These are phyloP conservation scores for Amaranthus cruentus DNA, from an alignment of 148 eudicot genomes.

Conservation along the genomic window DNA sequence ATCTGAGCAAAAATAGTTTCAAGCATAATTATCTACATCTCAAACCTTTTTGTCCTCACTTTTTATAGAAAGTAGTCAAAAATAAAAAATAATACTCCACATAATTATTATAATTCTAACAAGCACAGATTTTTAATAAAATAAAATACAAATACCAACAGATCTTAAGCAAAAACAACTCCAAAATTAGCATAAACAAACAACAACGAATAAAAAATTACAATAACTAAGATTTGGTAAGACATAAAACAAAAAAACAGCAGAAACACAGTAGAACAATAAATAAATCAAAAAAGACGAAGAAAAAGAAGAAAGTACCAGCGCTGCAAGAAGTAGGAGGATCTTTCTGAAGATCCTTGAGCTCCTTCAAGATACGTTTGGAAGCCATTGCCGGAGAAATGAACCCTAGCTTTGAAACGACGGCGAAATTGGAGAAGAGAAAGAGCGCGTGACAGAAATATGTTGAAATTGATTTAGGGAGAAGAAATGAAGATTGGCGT, in stretches of 20 bases:
- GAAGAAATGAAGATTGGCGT: background rate
- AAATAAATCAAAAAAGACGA: background rate
- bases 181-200: background rate
- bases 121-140: background rate
- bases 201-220: background rate
- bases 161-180: slow-evolving; percentile 1
- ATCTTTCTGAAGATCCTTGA: slow-evolving; percentile 81
- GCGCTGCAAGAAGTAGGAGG: slow-evolving; percentile 80
- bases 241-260: background rate
- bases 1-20: background rate
- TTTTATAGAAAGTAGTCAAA: background rate
- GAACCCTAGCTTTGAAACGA: background rate
- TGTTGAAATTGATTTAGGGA: background rate
- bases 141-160: background rate
- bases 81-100: no score
- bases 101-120: background rate
- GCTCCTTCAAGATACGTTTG: slow-evolving; percentile 78
- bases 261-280: background rate
- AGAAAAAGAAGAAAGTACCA: slow-evolving; percentile 26
- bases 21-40: background rate
- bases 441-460: background rate
- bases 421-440: background rate
- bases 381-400: slow-evolving; percentile 44
- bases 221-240: background rate
- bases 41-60: background rate